These are phyloP conservation scores for Scheffersomyces stipitis DNA, from an alignment of 805 yeast genomes.

Conservation along the genomic window DNA sequence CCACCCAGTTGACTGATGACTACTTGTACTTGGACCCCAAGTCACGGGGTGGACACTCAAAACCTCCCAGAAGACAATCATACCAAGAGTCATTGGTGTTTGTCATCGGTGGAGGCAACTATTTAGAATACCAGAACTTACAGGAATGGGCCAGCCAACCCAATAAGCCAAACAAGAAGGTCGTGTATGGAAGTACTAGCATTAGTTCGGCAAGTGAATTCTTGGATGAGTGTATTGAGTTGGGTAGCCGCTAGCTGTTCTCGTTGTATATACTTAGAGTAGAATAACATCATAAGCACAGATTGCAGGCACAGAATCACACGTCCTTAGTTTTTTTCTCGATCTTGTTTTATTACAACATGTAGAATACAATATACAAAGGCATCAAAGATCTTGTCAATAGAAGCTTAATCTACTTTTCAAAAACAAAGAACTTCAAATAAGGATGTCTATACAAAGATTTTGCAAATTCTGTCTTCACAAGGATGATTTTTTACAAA, in stretches of 20 bases:
- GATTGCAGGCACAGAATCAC: no score
- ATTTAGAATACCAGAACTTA: slow-evolving; percentile 88
- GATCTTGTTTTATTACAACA: no score
- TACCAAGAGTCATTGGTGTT: slow-evolving; percentile 85
- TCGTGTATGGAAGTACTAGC: slow-evolving; percentile 86
- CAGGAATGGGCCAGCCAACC: slow-evolving; percentile 74
- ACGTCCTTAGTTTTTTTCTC: no score
- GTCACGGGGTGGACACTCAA: slow-evolving; percentile 85
- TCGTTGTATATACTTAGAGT: no score
- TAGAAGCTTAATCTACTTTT: no score
- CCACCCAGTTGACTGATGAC: slow-evolving; percentile 79
- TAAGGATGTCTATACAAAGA: no score
- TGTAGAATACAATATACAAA: no score
- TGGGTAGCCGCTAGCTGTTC: no score
- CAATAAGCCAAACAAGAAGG: slow-evolving; percentile 43
- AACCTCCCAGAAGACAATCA: slow-evolving; percentile 81
- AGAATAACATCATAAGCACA: neutral
- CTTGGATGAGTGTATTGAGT: slow-evolving; percentile 59
- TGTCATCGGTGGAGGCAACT: slow-evolving; percentile 96
- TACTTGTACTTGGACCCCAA: slow-evolving; percentile 90
- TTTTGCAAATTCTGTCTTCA: no score
- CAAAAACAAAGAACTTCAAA: no score
- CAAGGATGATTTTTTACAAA: slow-evolving; percentile 32
- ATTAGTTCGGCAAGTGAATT: slow-evolving; percentile 70
- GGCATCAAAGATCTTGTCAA: no score